Base-by-base conservation (phyloP, 352 stramenopile species). In the Phytophthora fragariae region DNA sequence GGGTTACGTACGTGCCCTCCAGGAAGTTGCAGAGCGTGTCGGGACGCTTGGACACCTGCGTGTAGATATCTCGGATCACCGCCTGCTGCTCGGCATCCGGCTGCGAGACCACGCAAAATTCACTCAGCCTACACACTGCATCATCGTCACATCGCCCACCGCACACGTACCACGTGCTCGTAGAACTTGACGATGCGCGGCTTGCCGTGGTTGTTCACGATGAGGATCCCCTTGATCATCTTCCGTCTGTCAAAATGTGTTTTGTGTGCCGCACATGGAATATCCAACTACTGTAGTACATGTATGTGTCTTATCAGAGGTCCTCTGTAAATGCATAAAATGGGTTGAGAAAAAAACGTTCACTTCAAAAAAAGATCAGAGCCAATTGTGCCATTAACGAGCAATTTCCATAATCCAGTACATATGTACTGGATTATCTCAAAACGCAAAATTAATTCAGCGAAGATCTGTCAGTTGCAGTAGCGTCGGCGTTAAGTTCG, bases 201-300 rank as follows among this genome's bases (percentile, higher is more conserved):
- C 82, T 99, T 99, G 56, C 98, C 98, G 76, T 99, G 97, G 86
- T 99, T 99, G 84, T 99, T 99, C 11, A 99, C 96, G 81, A 99
- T 99, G 35, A 99, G 89, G 63, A 99, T 98, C 64, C 97, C 98
- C 83, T 99, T 99, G 73, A 99, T 99, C 97, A 99, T 99, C 50
- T 65, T 66, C 14, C 41, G 14, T n/a, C 11, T 47, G 11, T 47
- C 39, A 49, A 49, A 49, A 19, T 49, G n/a, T 19, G 5, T 49
- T 6, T 49, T 49, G 41, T 17, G 41, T 49, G 41, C 41, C 41
- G 41, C 41, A 49, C 41, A 49, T 1, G 2, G 35, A 41, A 10
- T 41, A 41, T 27, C 24, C 8, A 41, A 3, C 35, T 41, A 21
- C 19, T 21, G 19, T 21, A 21, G 19, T 21, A 21, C 19, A 8